phyloP scores from a whole-genome alignment of 2,329 filamentous ascomycete genomes.

The Neoarthrinium moseri region DNA sequence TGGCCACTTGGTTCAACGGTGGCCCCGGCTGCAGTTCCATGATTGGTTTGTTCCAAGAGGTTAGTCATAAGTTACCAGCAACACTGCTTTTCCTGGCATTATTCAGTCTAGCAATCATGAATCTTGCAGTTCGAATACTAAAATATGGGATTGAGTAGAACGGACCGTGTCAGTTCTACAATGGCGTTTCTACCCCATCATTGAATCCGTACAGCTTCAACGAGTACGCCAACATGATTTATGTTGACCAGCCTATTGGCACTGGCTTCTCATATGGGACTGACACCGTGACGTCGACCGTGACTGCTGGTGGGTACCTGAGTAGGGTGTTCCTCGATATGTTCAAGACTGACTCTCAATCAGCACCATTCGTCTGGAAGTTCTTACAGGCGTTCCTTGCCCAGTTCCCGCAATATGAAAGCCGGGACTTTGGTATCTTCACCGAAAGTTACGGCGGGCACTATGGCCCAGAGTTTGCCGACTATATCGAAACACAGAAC shows the following conservation, averaged over 20 bases:
- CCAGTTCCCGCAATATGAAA: conserved; percentile 62
- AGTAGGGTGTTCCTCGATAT: background rate
- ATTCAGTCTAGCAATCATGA: background rate
- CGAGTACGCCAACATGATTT: conserved; percentile 40
- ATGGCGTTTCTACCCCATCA: conserved; percentile 32
- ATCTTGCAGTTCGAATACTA: too few species aligned
- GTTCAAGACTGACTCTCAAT: background rate
- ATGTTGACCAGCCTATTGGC: conserved; percentile 35
- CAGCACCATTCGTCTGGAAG: conserved; percentile 50
- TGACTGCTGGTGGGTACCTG: conserved; percentile 29
- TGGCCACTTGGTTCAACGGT: conserved; percentile 37
- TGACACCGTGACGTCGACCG: conserved; percentile 36
- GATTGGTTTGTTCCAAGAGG: conserved; percentile 39
- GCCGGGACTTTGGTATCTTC: conserved; percentile 54
- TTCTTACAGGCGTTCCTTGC: conserved; percentile 61
- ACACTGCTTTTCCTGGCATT: too few species aligned
- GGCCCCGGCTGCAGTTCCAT: conserved; percentile 39
- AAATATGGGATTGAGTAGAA: conserved; percentile 16
- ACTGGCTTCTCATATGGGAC: conserved; percentile 40
- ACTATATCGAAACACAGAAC: conserved; percentile 58
- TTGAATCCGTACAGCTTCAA: conserved; percentile 44
- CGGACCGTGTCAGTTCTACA: conserved; percentile 42
- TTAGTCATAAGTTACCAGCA: background rate
- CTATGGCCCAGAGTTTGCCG: conserved; percentile 55
- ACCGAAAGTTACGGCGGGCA: conserved; percentile 58